Evolutionary conservation across 805 yeast genomes (phyloP).

Genomic region (Ogataea paradorogensis): DNA sequence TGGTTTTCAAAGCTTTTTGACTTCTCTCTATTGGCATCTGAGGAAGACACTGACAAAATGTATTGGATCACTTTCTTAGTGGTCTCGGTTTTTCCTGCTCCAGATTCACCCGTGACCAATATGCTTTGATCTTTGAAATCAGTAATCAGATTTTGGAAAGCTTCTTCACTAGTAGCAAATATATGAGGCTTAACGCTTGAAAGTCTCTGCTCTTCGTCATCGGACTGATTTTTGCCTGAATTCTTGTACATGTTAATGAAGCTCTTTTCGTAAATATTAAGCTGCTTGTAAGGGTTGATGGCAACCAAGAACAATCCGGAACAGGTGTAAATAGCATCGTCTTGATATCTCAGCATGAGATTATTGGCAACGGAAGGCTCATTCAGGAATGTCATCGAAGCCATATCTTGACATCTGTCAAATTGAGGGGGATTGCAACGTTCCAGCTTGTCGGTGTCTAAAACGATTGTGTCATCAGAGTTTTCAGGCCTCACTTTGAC

Average conservation of each 20-base stretch:
- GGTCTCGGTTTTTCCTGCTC: conserved; percentile 98
- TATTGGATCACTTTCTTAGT: conserved; percentile 94
- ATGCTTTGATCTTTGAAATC: conserved; percentile 81
- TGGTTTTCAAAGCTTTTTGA: conserved; percentile 67
- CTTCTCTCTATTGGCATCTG: conserved; percentile 21
- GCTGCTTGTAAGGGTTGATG: conserved; percentile 79
- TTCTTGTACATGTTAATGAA: conserved; percentile 48
- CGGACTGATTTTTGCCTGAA: conserved; percentile 9
- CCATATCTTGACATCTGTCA: conserved; percentile 91
- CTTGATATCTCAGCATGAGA: conserved; percentile 68
- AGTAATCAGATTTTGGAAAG: conserved; percentile 69
- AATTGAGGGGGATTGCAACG: conserved; percentile 86
- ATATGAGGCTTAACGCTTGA: conserved; percentile 71
- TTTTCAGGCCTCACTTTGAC: conserved; percentile 31
- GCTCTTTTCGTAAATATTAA: conserved; percentile 67
- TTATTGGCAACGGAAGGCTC: conserved; percentile 95
- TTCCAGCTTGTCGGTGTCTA: conserved; percentile 46
- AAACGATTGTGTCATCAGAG: conserved; percentile 27
- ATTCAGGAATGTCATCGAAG: conserved; percentile 87
- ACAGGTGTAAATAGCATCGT: conserved; percentile 84
- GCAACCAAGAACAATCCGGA: conserved; percentile 96
- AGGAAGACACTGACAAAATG: conserved; percentile 67
- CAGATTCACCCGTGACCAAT: conserved; percentile 97
- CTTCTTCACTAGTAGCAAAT: conserved; percentile 83
- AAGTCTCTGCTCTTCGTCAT: conserved; percentile 23